These are phyloP conservation scores for Gillenia trifoliata DNA, from an alignment of 306 rosid species.

Conservation along the genomic window DNA sequence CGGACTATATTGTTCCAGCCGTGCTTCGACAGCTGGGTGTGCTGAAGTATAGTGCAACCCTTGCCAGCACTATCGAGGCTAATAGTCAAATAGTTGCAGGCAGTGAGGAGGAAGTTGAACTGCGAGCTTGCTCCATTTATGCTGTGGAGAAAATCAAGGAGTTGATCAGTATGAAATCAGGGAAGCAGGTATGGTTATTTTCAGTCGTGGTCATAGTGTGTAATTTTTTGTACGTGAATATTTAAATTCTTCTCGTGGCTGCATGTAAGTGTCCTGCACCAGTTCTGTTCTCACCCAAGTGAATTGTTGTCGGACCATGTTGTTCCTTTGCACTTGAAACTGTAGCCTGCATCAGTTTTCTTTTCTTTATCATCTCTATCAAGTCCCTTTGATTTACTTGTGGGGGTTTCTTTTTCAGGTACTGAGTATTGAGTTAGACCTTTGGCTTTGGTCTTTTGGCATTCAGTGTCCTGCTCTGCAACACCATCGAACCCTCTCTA, in stretches of 20 bases:
- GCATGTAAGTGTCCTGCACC: background rate
- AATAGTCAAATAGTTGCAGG: constrained; percentile 77
- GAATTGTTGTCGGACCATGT: background rate
- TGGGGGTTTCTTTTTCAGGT: constrained; percentile 49
- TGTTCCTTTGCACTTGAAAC: constrained; percentile 2
- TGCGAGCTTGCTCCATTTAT: constrained; percentile 85
- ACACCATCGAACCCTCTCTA: constrained; percentile 92
- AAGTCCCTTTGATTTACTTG: constrained; percentile 3
- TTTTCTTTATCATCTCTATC: background rate
- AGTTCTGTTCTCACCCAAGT: background rate
- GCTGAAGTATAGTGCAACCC: constrained; percentile 67
- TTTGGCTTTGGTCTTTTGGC: constrained; percentile 98
- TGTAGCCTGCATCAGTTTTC: background rate
- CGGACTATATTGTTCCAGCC: constrained; percentile 95
- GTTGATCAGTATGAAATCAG: constrained; percentile 60
- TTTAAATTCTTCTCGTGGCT: background rate
- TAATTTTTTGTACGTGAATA: background rate
- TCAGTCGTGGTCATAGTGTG: background rate
- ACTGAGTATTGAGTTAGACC: constrained; percentile 95
- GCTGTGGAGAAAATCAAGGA: constrained; percentile 97
- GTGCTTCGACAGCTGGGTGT: constrained; percentile 83
- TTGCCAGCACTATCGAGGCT: constrained; percentile 60
- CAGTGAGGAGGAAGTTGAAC: constrained; percentile 95
- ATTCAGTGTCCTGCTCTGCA: constrained; percentile 59
- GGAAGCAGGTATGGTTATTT: constrained; percentile 52